Percentiles rank a stretch among this genome's conserved stretches.
These are phyloP conservation scores for Urtica urens DNA, from an alignment of 306 rosid species.

Conservation along the genomic window DNA sequence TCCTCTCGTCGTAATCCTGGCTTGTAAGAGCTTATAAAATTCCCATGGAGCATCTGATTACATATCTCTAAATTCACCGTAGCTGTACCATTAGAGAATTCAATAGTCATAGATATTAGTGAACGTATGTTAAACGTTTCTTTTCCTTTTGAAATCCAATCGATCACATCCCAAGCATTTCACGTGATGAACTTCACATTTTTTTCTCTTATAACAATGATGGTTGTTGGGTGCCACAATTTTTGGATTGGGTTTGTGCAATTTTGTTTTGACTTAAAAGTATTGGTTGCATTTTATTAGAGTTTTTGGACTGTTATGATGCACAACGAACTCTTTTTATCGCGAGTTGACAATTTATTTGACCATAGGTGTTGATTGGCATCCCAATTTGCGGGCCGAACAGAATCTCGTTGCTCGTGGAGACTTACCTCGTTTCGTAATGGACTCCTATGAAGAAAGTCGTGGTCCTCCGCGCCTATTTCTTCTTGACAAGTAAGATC, in stretches of 20 bases:
- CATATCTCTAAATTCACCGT: too few species aligned
- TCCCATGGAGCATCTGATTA: too few species aligned
- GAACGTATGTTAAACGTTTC: too few species aligned
- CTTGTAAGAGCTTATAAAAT: not conserved
- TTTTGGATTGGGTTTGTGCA: not conserved
- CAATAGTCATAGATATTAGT: too few species aligned
- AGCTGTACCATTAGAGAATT: too few species aligned
- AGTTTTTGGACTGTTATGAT: not conserved
- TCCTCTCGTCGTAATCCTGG: not conserved
- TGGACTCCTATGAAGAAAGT: slow-evolving; percentile 93
- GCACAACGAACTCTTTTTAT: not conserved
- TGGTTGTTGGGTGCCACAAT: too few species aligned
- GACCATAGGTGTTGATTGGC: slow-evolving; percentile 77
- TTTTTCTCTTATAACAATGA: too few species aligned
- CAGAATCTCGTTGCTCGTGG: slow-evolving; percentile 61
- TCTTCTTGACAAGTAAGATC: slow-evolving; percentile 84
- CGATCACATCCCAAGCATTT: too few species aligned
- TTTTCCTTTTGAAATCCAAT: too few species aligned
- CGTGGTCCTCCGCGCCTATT: slow-evolving; percentile 85
- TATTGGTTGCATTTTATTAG: not conserved
- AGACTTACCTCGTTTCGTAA: slow-evolving; percentile 87
- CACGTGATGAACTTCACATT: too few species aligned
- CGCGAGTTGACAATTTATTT: not conserved
- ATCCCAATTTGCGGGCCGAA: slow-evolving; percentile 59
- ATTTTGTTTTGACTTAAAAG: not conserved